Percentiles rank a stretch among this genome's conserved stretches.
Conservation (phyloP, 495 filamentous ascomycete genomes). For the Thozetella sp. region DNA sequence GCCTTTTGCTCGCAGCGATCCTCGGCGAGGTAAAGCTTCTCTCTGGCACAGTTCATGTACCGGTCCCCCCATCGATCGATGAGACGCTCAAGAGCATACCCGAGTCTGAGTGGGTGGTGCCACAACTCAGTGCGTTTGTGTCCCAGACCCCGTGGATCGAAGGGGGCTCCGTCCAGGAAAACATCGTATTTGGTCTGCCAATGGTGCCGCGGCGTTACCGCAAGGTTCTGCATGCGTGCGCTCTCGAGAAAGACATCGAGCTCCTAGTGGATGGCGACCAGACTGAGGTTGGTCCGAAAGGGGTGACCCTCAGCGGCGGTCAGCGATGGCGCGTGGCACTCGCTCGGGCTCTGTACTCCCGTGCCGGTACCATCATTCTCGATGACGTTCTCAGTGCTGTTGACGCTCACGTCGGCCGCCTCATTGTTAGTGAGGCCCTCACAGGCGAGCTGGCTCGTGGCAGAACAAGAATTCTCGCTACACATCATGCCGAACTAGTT, state of each 20-base stretch:
- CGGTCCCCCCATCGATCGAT: constrained; percentile 27
- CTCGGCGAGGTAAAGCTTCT: constrained; percentile 57
- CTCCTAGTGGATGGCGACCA: constrained; percentile 67
- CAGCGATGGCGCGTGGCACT: constrained; percentile 71
- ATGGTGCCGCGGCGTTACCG: constrained; percentile 47
- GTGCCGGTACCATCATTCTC: constrained; percentile 62
- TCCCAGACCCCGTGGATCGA: constrained; percentile 61
- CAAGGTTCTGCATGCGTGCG: constrained; percentile 63
- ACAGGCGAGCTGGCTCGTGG: constrained; percentile 43
- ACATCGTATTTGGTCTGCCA: constrained; percentile 58
- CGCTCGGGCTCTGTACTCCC: constrained; percentile 72
- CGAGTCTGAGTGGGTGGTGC: constrained; percentile 61
- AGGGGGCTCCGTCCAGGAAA: constrained; percentile 52
- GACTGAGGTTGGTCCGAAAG: constrained; percentile 71
- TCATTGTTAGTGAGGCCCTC: constrained; percentile 51
- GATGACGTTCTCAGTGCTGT: constrained; percentile 73
- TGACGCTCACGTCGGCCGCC: constrained; percentile 50
- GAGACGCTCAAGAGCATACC: constrained; percentile 22
- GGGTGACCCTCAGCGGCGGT: constrained; percentile 70
- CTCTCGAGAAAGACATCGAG: constrained; percentile 63
- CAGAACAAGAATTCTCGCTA: constrained; percentile 53
- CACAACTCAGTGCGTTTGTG: constrained; percentile 62
- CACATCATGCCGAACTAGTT: constrained; percentile 57
- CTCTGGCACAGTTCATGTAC: constrained; percentile 41
- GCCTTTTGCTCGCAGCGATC: constrained; percentile 56